Conservation (phyloP, 2,329 filamentous ascomycete species). For the Fusarium tjaetaba region DNA sequence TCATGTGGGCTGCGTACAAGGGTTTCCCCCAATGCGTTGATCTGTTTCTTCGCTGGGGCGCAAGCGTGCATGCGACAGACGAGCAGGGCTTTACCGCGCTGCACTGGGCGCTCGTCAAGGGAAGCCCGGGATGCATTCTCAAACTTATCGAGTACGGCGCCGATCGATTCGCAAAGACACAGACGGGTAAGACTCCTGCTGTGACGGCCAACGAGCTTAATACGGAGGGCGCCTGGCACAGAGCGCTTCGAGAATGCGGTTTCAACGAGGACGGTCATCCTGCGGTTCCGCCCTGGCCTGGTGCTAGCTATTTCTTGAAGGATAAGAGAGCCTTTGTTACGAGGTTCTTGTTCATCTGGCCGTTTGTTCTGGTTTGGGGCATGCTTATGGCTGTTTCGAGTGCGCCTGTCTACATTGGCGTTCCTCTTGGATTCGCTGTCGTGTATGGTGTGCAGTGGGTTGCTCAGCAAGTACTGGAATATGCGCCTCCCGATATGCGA, state of each 20-base stretch:
- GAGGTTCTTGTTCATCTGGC: conserved; percentile 90
- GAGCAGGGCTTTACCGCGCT: conserved; percentile 94
- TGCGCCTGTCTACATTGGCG: conserved; percentile 76
- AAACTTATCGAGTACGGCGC: conserved; percentile 96
- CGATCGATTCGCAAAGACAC: conserved; percentile 90
- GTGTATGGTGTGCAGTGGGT: conserved; percentile 79
- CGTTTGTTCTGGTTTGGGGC: conserved; percentile 78
- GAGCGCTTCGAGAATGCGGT: conserved; percentile 83
- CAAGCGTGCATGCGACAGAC: conserved; percentile 88
- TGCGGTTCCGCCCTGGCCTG: conserved; percentile 75
- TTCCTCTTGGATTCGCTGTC: conserved; percentile 75
- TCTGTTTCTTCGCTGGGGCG: conserved; percentile 92
- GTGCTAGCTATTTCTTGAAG: conserved; percentile 76
- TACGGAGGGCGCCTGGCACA: conserved; percentile 81
- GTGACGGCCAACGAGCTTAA: conserved; percentile 91
- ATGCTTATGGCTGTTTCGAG: conserved; percentile 78
- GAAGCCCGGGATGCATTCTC: conserved; percentile 86
- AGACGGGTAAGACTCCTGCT: conserved; percentile 88
- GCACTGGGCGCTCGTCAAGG: conserved; percentile 97
- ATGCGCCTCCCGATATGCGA: conserved; percentile 88
- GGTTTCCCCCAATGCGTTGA: conserved; percentile 93
- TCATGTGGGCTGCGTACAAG: conserved; percentile 99
- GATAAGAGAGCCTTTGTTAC: conserved; percentile 82
- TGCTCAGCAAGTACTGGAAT: conserved; percentile 80
- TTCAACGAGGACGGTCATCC: conserved; percentile 82